Evolutionary conservation across 768 basidiomycete species (phyloP), one percentile per base, ranked within the genome.

Genomic region (Chalciporus chontae): DNA sequence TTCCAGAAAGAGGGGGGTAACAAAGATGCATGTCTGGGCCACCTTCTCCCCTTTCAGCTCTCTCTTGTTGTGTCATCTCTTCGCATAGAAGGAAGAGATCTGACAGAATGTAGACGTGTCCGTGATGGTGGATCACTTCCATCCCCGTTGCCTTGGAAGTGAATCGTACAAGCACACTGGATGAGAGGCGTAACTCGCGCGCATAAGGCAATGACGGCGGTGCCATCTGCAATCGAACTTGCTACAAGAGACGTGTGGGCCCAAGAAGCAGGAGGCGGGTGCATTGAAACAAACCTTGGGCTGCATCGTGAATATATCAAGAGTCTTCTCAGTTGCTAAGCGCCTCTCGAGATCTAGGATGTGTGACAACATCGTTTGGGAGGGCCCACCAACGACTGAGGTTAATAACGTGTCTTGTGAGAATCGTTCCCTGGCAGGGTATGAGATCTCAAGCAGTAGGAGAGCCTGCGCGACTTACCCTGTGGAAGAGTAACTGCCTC

Each of bases 221-320:
- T 26, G 77, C 72, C 72, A 99, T 94, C 73, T 97, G 95, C 42
- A 98, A 75, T 54, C 86, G 87, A 50, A 95, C 91, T 70, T 81
- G 79, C 94, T 96, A 50, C 41, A 40, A 23, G 18, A 27, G 45
- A 32, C n/a, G 5, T 19, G n/a, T 47, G 43, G 29, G 29, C 10
- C 9, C 13, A 10, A 9, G 29, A 31, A 4, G 9, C 29, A 31
- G 13, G 29, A 31, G 29, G 10, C 26, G 10, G 13, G 29, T 39
- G 13, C 5, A 49, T 40, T 8, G 13, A 21, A 43, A 56, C 55
- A 53, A 54, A 92, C 95, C 81, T 92, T 94, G 1, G 87, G 87
- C 54, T 81, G 79, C 93, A 99, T 95, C 1, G 91, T 90, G 67
- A 99, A 99, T 40, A 99, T 84, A 66, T 99, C 96, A 24, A 97